Base-by-base conservation (phyloP, 2,329 filamentous ascomycete species). In the Arthroderma sp. region DNA sequence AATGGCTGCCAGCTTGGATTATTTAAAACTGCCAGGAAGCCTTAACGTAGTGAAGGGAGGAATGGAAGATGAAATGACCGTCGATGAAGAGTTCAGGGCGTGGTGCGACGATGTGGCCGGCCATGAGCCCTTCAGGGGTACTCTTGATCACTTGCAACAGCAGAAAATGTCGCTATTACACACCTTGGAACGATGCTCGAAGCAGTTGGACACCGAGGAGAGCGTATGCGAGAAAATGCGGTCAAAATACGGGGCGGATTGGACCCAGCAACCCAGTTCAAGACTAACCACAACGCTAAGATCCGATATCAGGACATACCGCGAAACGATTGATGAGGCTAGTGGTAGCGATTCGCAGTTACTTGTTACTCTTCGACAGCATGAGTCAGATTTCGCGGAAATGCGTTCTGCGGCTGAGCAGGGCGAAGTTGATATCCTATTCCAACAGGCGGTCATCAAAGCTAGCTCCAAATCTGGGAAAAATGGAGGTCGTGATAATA, bases 181-280 rank as follows among this genome's bases (percentile, higher is more conserved):
- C 2, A 75, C 79, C 2, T 64, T 98, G 45, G 87, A 95, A 46
- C 77, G 77, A 46, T 85, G 85, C 55, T 80, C 81, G 45, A 94
- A 94, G 61, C 84, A 93, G 56, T 68, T 98, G 36, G 91, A 98
- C 53, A 87, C 91, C 79, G 91, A 98, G 62, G 93, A 96, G 66
- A 93, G 85, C 45, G 85, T 96, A 0, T 98, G 91, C 61, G 91
- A 98, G 63, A 98, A 96, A 71, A 98, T 98, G 91, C 78, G 91
- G 39, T 93, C 87, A 8, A 98, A 98, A 61, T 96, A 96, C 60
- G 88, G 89, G 45, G 75, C 74, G 29, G 89, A 96, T 44, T 98
- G 91, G 91, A 94, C 86, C 11, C 91, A 98, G 57, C 91, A 98
- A 57, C 91, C 91, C 7, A 96, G 89, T 60, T 85, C 85, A 30